Base-by-base conservation (phyloP, 192 early-diverging fungal species). In the Dimargaris cristalligena region DNA sequence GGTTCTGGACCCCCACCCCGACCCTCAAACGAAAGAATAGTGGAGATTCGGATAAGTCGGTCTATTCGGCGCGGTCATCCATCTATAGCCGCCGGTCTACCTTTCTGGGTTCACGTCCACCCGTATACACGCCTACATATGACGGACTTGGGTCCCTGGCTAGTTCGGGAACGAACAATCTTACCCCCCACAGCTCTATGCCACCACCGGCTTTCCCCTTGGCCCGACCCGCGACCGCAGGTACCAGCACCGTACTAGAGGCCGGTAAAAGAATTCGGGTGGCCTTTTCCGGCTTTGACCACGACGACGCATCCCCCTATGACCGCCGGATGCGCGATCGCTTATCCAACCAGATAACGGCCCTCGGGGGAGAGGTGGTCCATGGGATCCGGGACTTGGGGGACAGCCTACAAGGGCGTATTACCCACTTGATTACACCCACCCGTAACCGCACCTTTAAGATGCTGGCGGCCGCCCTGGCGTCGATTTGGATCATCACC, bases 341-440 rank as follows among this genome's bases (percentile, higher is more conserved):
- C 30, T 32, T 56, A 16, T 20, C 23, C 28, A 18, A 4, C 10
- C 18, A 1, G 3, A 23, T 56, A 9, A 14, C 20, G 1, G 11
- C 26, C 2, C 54, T 56, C 16, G 54, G 54, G 16, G 54, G 54
- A 9, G 16, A 34, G 20, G 54, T 56, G 54, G 16, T 33, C 34
- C 2, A 28, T 13, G 54, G 34, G 20, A 13, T 20, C 54, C 29
- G 23, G 16, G 51, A 52, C 18, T 52, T 52, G 22, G 51, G 29
- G 22, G n/a, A n/a, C n/a, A n/a, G n/a, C n/a, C n/a, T n/a, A n/a
- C 51, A n/a, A 13, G 23, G 31, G 4, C 4, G 11, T 20, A 16
- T 56, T 20, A 56, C 54, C 20, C 54, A 56, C 34, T 18, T 56
- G 54, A 56, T 56, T 22, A 33, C 29, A 1, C 11, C 20, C 32